Evolutionary conservation across 441 rosid genomes (phyloP).

Genomic region (Croton setiger): DNA sequence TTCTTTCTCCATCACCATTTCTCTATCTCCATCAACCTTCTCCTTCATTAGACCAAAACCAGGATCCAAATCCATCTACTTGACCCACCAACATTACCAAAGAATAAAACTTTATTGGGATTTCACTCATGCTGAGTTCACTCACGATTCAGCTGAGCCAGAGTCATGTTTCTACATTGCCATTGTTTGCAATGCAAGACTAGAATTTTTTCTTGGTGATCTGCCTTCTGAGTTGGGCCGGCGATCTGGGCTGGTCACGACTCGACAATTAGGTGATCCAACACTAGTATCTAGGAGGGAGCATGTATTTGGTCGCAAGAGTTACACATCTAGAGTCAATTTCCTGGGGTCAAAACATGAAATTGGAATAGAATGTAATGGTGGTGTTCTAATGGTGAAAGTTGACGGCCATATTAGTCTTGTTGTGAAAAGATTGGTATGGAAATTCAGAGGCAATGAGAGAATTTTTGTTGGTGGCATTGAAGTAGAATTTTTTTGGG

Average conservation of each 20-base stretch:
- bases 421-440: constrained; percentile 41
- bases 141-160: constrained; percentile 47
- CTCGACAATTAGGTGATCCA: constrained; percentile 27
- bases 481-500: constrained; percentile 58
- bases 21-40: constrained; percentile 41
- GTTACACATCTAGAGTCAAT: constrained; percentile 35
- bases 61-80: constrained; percentile 50
- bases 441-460: constrained; percentile 64
- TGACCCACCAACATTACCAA: constrained; percentile 37
- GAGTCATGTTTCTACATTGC: constrained; percentile 45
- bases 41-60: constrained; percentile 41
- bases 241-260: constrained; percentile 32
- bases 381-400: constrained; percentile 38
- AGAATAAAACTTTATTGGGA: constrained; percentile 55
- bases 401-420: constrained; percentile 45
- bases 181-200: constrained; percentile 36
- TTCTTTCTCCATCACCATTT: constrained; percentile 45
- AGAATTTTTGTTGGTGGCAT: constrained; percentile 37
- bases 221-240: constrained; percentile 29
- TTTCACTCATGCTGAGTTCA: constrained; percentile 42
- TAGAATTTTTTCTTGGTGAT: constrained; percentile 51
- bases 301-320: constrained; percentile 47
- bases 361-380: constrained; percentile 39
- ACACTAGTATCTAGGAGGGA: constrained; percentile 40
- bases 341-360: constrained; percentile 52